phyloP scores from a whole-genome alignment of 768 basidiomycete species.

The Lactarius vividus region DNA sequence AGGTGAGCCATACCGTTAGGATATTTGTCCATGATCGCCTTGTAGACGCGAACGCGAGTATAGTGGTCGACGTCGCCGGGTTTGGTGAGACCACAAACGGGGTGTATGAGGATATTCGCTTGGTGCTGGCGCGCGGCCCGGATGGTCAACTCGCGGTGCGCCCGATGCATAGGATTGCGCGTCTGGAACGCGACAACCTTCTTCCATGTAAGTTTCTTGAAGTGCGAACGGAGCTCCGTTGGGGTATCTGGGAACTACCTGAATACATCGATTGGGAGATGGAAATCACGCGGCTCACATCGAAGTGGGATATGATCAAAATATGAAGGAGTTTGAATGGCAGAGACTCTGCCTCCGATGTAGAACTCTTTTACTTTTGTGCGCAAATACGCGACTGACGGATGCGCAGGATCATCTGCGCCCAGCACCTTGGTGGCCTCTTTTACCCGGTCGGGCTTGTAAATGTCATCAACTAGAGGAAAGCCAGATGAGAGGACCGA shows the following conservation, averaged over 20 bases:
- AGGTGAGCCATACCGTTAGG: slow-evolving; percentile 99
- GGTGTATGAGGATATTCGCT: slow-evolving; percentile 97
- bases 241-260: slow-evolving; percentile 68
- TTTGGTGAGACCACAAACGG: slow-evolving; percentile 97
- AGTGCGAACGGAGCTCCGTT: slow-evolving; percentile 88
- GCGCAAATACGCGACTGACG: slow-evolving; percentile 87
- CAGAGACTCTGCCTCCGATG: slow-evolving; percentile 90
- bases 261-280: neutral
- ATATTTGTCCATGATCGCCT: slow-evolving; percentile 97
- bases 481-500: neutral
- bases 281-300: slow-evolving; percentile 50
- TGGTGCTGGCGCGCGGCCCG: slow-evolving; percentile 93
- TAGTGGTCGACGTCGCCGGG: slow-evolving; percentile 92
- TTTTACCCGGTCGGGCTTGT: slow-evolving; percentile 77
- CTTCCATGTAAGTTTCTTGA: slow-evolving; percentile 94
- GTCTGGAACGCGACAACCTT: slow-evolving; percentile 99
- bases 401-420: slow-evolving; percentile 93
- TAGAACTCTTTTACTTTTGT: slow-evolving; percentile 84
- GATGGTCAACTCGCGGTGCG: slow-evolving; percentile 95
- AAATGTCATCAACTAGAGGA: slow-evolving; percentile 77
- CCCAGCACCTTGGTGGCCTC: slow-evolving; percentile 92
- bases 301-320: slow-evolving; percentile 95
- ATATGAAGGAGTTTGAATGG: slow-evolving; percentile 85
- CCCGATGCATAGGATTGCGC: slow-evolving; percentile 99
- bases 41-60: slow-evolving; percentile 94